These are phyloP conservation scores for Mycena belliarum DNA, from an alignment of 768 basidiomycete species.

Conservation along the genomic window DNA sequence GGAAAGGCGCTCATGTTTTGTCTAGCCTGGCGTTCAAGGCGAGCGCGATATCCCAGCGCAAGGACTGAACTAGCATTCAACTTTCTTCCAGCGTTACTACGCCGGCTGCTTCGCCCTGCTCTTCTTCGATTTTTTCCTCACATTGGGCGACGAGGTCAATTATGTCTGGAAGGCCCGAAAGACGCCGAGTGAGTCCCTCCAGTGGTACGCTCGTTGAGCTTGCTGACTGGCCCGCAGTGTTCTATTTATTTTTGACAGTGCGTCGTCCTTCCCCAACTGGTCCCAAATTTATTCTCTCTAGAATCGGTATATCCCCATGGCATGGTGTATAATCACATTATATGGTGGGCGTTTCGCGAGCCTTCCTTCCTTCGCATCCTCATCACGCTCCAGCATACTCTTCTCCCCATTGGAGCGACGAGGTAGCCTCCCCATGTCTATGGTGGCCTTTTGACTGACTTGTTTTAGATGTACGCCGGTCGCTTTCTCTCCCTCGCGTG, in stretches of 20 bases:
- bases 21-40: constrained; percentile 17
- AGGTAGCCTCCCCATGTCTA: constrained; percentile 16
- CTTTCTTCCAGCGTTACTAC: constrained; percentile 23
- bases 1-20: neutral
- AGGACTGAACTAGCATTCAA: neutral
- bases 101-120: constrained; percentile 23
- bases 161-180: constrained; percentile 25
- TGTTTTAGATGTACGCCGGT: constrained; percentile 18
- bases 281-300: neutral
- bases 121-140: constrained; percentile 29
- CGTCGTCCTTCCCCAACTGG: neutral
- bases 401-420: constrained; percentile 26
- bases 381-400: constrained; percentile 25
- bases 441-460: neutral
- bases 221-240: constrained; percentile 6
- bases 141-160: constrained; percentile 25
- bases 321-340: constrained; percentile 29
- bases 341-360: constrained; percentile 25
- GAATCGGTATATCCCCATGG: constrained; percentile 31
- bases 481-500: neutral
- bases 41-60: neutral
- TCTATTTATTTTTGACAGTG: constrained; percentile 22
- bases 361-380: neutral
- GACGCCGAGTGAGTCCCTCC: constrained; percentile 14
- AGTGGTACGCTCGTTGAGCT: too few relatives aligned